A percentile compares a stretch with the other conserved stretches of the same genome.
Evolutionary conservation across 192 early-diverging fungal genomes (phyloP).

Genomic region (Geranomyces michiganensis): DNA sequence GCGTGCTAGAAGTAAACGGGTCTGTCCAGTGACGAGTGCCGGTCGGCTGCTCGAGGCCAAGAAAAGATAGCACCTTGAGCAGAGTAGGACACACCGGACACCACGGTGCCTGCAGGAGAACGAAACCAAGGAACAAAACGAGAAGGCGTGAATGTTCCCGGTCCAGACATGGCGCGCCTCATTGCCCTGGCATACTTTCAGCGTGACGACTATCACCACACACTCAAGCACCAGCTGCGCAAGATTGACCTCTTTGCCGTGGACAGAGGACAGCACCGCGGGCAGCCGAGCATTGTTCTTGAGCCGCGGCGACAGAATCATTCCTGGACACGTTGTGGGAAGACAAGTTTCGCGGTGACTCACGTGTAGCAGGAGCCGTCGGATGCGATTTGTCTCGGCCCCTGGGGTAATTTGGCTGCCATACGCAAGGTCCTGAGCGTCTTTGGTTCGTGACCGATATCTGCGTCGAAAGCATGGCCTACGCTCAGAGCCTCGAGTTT

Average conservation of each 20-base stretch:
- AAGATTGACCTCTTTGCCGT: not conserved
- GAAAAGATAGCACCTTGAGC: not conserved
- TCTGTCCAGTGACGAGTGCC: not conserved
- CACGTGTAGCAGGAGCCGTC: too few species aligned
- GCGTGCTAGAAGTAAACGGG: not conserved
- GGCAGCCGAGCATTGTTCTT: not conserved
- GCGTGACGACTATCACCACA: not conserved
- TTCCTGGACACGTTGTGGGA: too few species aligned
- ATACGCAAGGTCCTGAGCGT: too few species aligned
- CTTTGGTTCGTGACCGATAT: too few species aligned
- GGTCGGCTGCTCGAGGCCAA: slow-evolving; percentile 3
- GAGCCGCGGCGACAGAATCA: too few species aligned
- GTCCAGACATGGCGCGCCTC: not conserved
- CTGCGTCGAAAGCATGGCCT: too few species aligned
- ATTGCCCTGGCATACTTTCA: not conserved
- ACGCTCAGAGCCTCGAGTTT: too few species aligned
- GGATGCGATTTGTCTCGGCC: too few species aligned
- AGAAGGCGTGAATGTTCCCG: not conserved
- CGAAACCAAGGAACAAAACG: not conserved
- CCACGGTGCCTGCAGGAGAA: not conserved
- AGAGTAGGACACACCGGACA: slow-evolving; percentile 9
- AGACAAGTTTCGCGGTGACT: too few species aligned
- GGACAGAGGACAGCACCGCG: not conserved
- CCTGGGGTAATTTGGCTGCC: too few species aligned
- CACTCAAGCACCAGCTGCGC: not conserved